Percentiles rank a stretch among this genome's conserved stretches.
Evolutionary conservation across 2,329 filamentous ascomycete genomes (phyloP).

Genomic region (Aspergillus quadricinctus): DNA sequence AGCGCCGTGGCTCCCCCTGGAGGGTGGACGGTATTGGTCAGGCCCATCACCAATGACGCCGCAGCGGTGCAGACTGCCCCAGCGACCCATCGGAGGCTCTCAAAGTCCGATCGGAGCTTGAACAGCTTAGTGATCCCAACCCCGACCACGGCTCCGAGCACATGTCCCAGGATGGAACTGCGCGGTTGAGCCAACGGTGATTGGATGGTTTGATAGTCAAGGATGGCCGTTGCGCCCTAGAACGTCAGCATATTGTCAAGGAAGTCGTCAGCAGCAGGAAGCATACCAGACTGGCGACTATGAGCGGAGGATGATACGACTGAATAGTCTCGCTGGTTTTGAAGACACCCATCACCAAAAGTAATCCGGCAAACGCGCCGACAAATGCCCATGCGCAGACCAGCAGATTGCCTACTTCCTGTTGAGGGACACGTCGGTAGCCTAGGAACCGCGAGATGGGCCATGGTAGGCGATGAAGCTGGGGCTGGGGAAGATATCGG

Average conservation of each 20-base stretch:
- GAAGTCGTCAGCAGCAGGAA: neutral
- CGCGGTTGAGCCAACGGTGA: slow-evolving; percentile 30
- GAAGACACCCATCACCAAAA: neutral
- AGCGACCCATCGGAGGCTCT: slow-evolving; percentile 28
- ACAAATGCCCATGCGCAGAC: neutral
- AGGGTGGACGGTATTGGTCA: slow-evolving; percentile 31
- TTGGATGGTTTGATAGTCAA: slow-evolving; percentile 30
- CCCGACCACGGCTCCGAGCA: slow-evolving; percentile 28
- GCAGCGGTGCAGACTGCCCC: slow-evolving; percentile 26
- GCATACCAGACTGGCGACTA: neutral
- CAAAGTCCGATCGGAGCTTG: slow-evolving; percentile 27
- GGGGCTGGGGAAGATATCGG: neutral
- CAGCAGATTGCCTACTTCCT: neutral
- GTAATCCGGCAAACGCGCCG: neutral
- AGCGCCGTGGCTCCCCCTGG: slow-evolving; percentile 33
- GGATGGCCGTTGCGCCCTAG: slow-evolving; percentile 30
- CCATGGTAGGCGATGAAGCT: neutral
- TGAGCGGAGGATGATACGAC: neutral
- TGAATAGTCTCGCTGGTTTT: neutral
- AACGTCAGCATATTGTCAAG: neutral
- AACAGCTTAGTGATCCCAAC: slow-evolving; percentile 29
- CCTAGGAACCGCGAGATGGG: neutral
- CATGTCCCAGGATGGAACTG: slow-evolving; percentile 30
- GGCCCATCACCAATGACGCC: slow-evolving; percentile 29
- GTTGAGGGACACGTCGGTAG: neutral